Evolutionary conservation across 2,329 filamentous ascomycete genomes (phyloP).

Genomic region (Ceratocystis eucalypticola): DNA sequence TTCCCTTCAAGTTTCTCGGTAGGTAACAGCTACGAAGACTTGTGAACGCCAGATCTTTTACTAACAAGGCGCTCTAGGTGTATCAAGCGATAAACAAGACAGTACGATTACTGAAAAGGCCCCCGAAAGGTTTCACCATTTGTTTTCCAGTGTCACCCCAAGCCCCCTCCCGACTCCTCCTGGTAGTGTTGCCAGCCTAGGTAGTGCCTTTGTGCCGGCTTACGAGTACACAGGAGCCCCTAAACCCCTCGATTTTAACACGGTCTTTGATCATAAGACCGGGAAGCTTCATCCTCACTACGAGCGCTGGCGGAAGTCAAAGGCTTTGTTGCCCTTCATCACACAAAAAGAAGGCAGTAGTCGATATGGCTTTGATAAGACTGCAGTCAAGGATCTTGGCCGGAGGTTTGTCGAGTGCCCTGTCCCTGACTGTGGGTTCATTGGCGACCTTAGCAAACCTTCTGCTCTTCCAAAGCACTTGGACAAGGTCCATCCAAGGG

Average conservation of each 20-base stretch:
- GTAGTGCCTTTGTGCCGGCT: constrained; percentile 3
- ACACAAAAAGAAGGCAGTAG: not conserved
- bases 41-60: not conserved
- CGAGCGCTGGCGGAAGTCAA: constrained; percentile 7
- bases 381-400: not conserved
- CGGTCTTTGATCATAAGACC: constrained; percentile 5
- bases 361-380: not conserved
- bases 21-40: not conserved
- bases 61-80: not conserved
- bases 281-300: constrained; percentile 9
- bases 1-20: not conserved
- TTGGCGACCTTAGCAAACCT: not conserved
- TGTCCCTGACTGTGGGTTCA: constrained; percentile 11
- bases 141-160: not conserved
- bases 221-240: constrained; percentile 10
- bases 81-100: not conserved
- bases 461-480: constrained; percentile 10
- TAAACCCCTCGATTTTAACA: not conserved
- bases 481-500: constrained; percentile 7
- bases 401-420: constrained; percentile 11
- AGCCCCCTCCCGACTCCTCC: not conserved
- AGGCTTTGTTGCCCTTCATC: not conserved
- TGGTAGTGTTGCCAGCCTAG: not conserved
- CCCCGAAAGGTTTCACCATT: not conserved
- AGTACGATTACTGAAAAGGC: not conserved